Base-by-base conservation (phyloP, 768 basidiomycete genomes). In the Macrolepiota fuliginosa region DNA sequence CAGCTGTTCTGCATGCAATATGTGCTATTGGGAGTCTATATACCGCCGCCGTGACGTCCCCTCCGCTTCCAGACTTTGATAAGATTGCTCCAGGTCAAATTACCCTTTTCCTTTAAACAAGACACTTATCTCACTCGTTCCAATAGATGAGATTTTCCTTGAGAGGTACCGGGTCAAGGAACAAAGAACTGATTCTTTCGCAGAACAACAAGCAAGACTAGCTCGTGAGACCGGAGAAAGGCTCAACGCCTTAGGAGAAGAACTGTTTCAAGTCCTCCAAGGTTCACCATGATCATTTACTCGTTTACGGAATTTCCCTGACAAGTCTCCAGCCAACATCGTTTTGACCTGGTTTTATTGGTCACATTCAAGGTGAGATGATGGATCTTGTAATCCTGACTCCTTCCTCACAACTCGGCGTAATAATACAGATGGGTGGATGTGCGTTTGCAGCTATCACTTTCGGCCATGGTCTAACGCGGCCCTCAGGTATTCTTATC, bases 1-100 rank as follows among this genome's bases (percentile, higher is more conserved):
- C 81, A 5, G 81, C 88, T 9, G 73, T 94, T 42, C 80, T 96
- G 0, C 93, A 96, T 69, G 91, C 91, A n/a, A 90, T 96, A 54
- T 93, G 92, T 72, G 92, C 91, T 1, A 79, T 88, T 37, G 88
- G 89, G 15, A 87, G 90, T 61, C 74, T 88, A 22, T 92, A 92
- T 65, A 92, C 90, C 1, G 85, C 87, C 15, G 87, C 84, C 2
- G 83, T 88, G 2, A 76, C 81, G 11, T 84, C 82, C 3, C 81
- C 84, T 22, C 83, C 86, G 1, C 72, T 79, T 35, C 81, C 81
- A 22, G 75, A 82, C 62, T 81, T 82, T 56, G 73, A 75, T 36
- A 76, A 84, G 66, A 76, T 79, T 35, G 74, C 78, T 37, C 78
- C 81, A 70, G 79, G 80, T 81, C 70, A 61, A 68, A 66, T 39